These are phyloP conservation scores for Lodderomyces orthopsilosis DNA, from an alignment of 1,139 yeast species.

Conservation along the genomic window DNA sequence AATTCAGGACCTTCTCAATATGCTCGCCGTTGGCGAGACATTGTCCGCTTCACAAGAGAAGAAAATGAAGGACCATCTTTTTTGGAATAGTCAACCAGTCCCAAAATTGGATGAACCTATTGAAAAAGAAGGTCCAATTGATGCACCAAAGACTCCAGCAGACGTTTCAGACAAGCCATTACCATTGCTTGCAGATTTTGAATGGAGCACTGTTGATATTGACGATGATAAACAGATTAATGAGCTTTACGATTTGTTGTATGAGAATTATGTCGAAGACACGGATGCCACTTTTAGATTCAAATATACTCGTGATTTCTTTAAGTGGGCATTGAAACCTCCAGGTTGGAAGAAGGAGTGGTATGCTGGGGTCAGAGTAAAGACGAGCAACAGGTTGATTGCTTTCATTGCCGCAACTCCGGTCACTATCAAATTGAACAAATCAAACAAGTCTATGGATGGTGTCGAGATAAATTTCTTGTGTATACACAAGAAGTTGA, in stretches of 20 bases:
- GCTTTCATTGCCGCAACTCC: conserved; percentile 95
- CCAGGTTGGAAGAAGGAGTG: conserved; percentile 92
- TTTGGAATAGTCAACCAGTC: conserved; percentile 99
- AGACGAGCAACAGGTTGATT: conserved; percentile 68
- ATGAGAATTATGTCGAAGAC: conserved; percentile 93
- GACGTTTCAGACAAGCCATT: conserved; percentile 71
- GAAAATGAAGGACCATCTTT: conserved; percentile 86
- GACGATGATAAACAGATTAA: conserved; percentile 54
- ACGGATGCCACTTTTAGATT: conserved; percentile 89
- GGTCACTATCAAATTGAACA: conserved; percentile 60
- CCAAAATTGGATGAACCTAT: conserved; percentile 66
- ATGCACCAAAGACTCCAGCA: conserved; percentile 57
- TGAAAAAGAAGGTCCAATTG: conserved; percentile 81
- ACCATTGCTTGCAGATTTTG: conserved; percentile 74
- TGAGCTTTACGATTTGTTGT: conserved; percentile 75
- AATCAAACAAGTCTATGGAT: conserved; percentile 44
- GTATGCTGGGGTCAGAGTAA: conserved; percentile 92
- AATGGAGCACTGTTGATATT: conserved; percentile 83
- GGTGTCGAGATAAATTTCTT: conserved; percentile 91
- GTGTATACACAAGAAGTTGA: conserved; percentile 88
- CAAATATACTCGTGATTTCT: conserved; percentile 78
- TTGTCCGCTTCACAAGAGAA: conserved; percentile 53
- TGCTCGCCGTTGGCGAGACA: conserved; percentile 44
- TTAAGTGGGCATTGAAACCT: conserved; percentile 90
- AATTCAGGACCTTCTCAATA: conserved; percentile 50